Evolutionary conservation across 2,329 filamentous ascomycete species (phyloP).

Genomic region (Clonostachys sp.): DNA sequence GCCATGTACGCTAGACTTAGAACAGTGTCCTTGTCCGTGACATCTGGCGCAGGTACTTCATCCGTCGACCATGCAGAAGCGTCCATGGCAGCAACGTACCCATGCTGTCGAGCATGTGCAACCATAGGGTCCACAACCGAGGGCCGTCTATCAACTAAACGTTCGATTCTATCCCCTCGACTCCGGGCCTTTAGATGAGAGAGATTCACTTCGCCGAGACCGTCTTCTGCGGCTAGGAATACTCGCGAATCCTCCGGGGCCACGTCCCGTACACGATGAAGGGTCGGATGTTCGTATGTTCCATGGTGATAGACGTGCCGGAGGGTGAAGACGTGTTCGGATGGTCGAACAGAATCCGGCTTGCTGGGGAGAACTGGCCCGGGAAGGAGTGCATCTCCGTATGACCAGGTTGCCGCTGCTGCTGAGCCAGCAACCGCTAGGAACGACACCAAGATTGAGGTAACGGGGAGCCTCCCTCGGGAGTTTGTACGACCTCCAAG

Average conservation of each 20-base stretch:
- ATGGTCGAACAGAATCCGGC: conserved; percentile 19
- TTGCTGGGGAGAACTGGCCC: conserved; percentile 2
- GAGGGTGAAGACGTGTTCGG: conserved; percentile 61
- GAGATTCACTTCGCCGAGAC: conserved; percentile 43
- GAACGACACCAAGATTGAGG: too few relatives aligned
- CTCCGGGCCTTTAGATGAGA: conserved; percentile 59
- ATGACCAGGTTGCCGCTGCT: not conserved
- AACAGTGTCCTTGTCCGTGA: conserved; percentile 81
- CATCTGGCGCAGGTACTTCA: conserved; percentile 70
- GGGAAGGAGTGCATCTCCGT: not conserved
- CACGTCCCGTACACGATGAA: conserved; percentile 76
- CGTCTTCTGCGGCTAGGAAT: conserved; percentile 58
- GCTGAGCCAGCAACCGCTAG: too few relatives aligned
- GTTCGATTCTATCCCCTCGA: conserved; percentile 65
- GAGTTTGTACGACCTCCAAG: too few relatives aligned
- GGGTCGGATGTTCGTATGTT: conserved; percentile 68
- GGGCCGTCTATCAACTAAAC: conserved; percentile 73
- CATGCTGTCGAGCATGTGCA: conserved; percentile 63
- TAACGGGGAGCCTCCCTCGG: too few relatives aligned
- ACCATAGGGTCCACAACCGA: conserved; percentile 76
- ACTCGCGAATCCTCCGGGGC: conserved; percentile 45
- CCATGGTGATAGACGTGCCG: conserved; percentile 94
- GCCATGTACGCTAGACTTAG: conserved; percentile 84
- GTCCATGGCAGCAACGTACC: conserved; percentile 62
- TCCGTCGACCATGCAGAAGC: conserved; percentile 80